Percentiles rank a stretch among this genome's conserved stretches.
These are phyloP conservation scores for Hebeloma cylindrosporum DNA, from an alignment of 768 basidiomycete species.

Conservation along the genomic window DNA sequence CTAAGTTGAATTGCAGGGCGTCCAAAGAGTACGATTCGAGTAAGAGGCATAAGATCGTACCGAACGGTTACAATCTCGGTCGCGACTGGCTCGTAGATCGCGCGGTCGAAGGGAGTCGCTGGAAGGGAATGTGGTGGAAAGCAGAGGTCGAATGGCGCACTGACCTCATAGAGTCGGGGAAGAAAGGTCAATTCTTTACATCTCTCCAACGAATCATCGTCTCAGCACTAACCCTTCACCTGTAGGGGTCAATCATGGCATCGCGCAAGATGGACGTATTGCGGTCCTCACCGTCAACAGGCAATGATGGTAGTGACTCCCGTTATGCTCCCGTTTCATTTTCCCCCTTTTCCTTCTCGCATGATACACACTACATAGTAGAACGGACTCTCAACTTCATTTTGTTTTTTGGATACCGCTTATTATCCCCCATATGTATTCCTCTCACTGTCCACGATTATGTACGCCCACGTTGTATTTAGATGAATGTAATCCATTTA, in stretches of 20 bases:
- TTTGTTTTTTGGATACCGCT: no score
- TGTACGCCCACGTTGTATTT: no score
- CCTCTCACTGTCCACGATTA: no score
- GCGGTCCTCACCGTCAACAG: constrained; percentile 85
- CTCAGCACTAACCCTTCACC: background rate
- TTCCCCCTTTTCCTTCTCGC: no score
- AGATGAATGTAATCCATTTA: no score
- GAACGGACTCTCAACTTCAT: no score
- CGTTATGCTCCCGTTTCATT: no score
- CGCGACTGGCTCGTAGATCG: constrained; percentile 74
- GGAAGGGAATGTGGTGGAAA: constrained; percentile 70
- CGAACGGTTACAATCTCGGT: constrained; percentile 80
- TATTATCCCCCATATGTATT: no score
- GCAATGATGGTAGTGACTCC: no score
- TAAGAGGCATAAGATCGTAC: constrained; percentile 70
- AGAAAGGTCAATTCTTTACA: constrained; percentile 46
- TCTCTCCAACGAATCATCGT: constrained; percentile 2
- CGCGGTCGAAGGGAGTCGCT: constrained; percentile 59
- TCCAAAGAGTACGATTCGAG: constrained; percentile 44
- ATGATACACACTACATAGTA: no score
- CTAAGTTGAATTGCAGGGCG: constrained; percentile 40
- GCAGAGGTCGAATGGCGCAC: constrained; percentile 76
- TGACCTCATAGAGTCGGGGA: constrained; percentile 69
- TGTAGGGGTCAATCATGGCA: constrained; percentile 84
- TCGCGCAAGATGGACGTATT: constrained; percentile 76